phyloP scores from a whole-genome alignment of 441 rosid genomes.

The Raphanus hybrid region DNA sequence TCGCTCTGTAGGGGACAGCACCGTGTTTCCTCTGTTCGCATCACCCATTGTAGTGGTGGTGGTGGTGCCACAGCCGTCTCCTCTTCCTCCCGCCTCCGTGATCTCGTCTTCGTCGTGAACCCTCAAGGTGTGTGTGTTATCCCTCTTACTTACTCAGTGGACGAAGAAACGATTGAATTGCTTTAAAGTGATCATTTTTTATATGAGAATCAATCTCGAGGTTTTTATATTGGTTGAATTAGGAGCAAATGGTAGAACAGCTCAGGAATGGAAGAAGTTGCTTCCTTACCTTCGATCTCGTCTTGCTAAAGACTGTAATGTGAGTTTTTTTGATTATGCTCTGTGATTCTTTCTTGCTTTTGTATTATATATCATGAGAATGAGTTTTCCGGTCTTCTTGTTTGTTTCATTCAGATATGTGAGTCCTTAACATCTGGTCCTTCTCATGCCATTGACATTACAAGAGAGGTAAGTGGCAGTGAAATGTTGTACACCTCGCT shows the following conservation, averaged over 20 bases:
- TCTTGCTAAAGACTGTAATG: slow-evolving; percentile 73
- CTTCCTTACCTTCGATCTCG: slow-evolving; percentile 85
- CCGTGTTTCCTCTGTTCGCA: slow-evolving; percentile 43
- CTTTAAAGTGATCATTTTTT: slow-evolving; percentile 17
- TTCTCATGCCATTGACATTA: slow-evolving; percentile 87
- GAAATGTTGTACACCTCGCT: neutral
- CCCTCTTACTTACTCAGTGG: slow-evolving; percentile 2
- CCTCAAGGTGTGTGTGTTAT: slow-evolving; percentile 64
- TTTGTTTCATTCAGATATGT: slow-evolving; percentile 57
- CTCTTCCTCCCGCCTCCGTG: slow-evolving; percentile 63
- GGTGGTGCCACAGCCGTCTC: slow-evolving; percentile 27
- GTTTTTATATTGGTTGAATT: slow-evolving; percentile 6
- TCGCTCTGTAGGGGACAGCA: slow-evolving; percentile 45
- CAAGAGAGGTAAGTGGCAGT: slow-evolving; percentile 75
- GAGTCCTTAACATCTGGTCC: slow-evolving; percentile 95
- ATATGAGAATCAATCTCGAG: slow-evolving; percentile 7
- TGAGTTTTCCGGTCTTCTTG: neutral
- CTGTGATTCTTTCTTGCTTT: neutral
- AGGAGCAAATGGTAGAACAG: slow-evolving; percentile 97
- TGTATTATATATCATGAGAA: neutral
- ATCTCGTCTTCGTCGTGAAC: slow-evolving; percentile 91
- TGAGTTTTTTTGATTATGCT: slow-evolving; percentile 46
- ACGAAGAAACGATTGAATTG: slow-evolving; percentile 10
- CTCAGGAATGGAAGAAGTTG: slow-evolving; percentile 88
- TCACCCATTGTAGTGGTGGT: slow-evolving; percentile 41